Base-by-base conservation (phyloP, 2,329 filamentous ascomycete species). In the Macrophomina tecta region DNA sequence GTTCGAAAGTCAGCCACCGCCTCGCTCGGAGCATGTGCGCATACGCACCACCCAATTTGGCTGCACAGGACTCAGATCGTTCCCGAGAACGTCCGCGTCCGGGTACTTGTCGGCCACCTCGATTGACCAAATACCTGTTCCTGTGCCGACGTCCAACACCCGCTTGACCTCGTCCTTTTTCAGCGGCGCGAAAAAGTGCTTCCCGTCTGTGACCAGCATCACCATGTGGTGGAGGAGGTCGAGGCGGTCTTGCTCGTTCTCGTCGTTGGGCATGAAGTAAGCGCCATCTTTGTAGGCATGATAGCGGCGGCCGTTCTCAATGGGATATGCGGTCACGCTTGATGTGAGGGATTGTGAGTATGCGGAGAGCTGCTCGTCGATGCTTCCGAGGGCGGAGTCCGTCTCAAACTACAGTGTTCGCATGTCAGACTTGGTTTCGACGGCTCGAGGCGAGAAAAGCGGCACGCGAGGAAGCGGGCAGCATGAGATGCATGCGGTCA, bases 31-130 rank as follows among this genome's bases (percentile, higher is more conserved):
- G 18, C 11, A 6, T 12, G 5, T 8, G n/a, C 11, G 18, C 5
- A 28, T 30, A 48, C 56, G 42, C 30, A 61, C 56, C 12, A 65
- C 63, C 65, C 65, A 67, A 4, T 75, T 75, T 2, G 83, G 83
- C 70, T 86, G 83, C 46, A 83, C 81, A 9, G 82, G 82, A 65
- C 78, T 82, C 4, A 86, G 77, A 68, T 86, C 84, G 63, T 73
- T 73, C n/a, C 71, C 70, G 23, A 73, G 49, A 18, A 72, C 61
- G 45, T 65, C 42, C 4, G 63, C 63, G 12, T 40, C 40, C 9
- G 63, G 63, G 28, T 58, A 42, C 5, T 53, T 52, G 46, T 66
- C 64, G 23, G 45, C 76, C 63, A 70, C 38, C 64, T 75, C 73
- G 28, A 66, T 61, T 3, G 64, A 71, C 74, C 74, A 75, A 14